phyloP scores from a whole-genome alignment of 306 rosid species.

The Glycine latifolia region DNA sequence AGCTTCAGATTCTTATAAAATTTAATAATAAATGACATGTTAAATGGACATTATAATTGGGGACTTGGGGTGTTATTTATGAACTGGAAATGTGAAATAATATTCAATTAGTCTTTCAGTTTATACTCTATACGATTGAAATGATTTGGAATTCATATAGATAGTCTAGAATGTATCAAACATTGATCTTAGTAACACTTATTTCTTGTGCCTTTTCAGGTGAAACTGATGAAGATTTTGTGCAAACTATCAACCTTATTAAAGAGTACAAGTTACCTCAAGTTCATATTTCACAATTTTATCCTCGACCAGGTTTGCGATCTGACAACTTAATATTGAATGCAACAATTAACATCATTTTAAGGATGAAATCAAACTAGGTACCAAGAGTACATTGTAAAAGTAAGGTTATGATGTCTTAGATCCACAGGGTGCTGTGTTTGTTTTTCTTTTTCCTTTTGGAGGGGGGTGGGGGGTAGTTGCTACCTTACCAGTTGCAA shows the following conservation, averaged over 20 bases:
- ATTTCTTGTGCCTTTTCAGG: conserved; percentile 67
- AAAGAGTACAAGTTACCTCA: conserved; percentile 82
- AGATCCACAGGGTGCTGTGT: conserved; percentile 2
- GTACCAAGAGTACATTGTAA: conserved; percentile 27
- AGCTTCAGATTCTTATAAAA: conserved; percentile 12
- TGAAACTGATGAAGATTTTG: conserved; percentile 92
- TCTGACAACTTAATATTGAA: conserved; percentile 13
- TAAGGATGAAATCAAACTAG: conserved; percentile 28
- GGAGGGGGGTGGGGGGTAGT: too few relatives aligned
- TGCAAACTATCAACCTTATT: conserved; percentile 77
- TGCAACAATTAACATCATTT: conserved; percentile 18
- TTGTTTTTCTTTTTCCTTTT: background rate
- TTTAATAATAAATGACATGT: conserved; percentile 27
- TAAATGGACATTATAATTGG: conserved; percentile 20
- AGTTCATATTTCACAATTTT: conserved; percentile 97
- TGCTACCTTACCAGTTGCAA: too few relatives aligned
- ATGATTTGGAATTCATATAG: conserved; percentile 23
- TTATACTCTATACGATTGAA: conserved; percentile 27
- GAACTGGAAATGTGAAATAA: conserved; percentile 4
- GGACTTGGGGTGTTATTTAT: conserved; percentile 25
- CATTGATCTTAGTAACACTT: conserved; percentile 19
- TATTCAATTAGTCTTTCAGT: conserved; percentile 21
- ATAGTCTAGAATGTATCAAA: conserved; percentile 15
- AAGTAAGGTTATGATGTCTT: conserved; percentile 2
- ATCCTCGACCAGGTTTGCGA: conserved; percentile 92